Evolutionary conservation across 1,284 basidiomycete species (phyloP).

Genomic region (Tilletia walkeri): DNA sequence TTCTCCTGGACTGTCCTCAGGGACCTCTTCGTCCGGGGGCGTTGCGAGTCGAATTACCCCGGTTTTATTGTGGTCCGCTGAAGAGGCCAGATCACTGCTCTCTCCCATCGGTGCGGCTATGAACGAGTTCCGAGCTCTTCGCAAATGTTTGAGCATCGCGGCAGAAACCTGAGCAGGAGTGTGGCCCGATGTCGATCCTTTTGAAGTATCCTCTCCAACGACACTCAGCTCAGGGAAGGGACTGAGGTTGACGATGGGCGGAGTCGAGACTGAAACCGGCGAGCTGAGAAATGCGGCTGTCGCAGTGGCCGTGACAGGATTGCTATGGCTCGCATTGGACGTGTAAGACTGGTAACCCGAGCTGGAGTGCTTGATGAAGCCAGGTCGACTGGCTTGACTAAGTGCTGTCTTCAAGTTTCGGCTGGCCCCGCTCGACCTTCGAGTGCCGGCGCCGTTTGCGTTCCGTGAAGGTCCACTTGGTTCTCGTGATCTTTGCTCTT

Average conservation of each 20-base stretch:
- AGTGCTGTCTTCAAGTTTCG: not conserved
- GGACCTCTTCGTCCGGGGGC: too few species aligned
- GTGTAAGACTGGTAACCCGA: not conserved
- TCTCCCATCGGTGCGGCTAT: not conserved
- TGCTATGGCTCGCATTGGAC: not conserved
- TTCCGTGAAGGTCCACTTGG: not conserved
- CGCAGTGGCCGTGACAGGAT: not conserved
- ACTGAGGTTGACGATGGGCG: constrained; percentile 12
- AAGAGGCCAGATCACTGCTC: not conserved
- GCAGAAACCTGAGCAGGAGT: not conserved
- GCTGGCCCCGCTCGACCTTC: constrained; percentile 7
- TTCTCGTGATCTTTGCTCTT: not conserved
- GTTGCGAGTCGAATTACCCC: too few species aligned
- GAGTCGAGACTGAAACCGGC: not conserved
- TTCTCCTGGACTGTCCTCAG: not conserved
- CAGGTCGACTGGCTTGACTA: not conserved
- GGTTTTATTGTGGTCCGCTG: not conserved
- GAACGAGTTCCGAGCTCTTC: constrained; percentile 3
- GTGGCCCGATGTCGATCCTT: too few species aligned
- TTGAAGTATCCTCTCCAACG: not conserved
- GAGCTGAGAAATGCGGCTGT: not conserved
- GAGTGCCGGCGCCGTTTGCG: constrained; percentile 8
- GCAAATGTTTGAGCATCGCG: constrained; percentile 13
- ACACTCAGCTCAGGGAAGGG: constrained; percentile 2
- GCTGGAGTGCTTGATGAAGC: not conserved